Base-by-base conservation (phyloP, 176 grass and related monocot genomes). In the Luzula sylvatica region DNA sequence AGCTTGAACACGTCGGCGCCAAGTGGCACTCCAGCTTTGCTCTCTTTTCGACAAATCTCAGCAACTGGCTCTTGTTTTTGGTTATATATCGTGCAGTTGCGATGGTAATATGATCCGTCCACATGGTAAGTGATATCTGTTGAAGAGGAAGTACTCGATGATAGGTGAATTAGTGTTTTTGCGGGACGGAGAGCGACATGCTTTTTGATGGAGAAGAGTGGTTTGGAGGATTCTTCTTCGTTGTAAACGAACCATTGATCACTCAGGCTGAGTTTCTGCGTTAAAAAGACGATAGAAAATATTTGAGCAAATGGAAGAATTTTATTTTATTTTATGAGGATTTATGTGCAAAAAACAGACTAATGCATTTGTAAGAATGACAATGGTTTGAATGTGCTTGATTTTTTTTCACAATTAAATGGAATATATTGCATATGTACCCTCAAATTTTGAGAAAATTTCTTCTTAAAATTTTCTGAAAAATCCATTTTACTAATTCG, bases 1-100 rank as follows among this genome's bases (percentile, higher is more conserved):
- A 96, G 77, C 11, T 80, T 74, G 80, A 86, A 96, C 50, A 96
- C 84, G 67, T 96, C 84, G 1, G 53, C 57, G 20, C 90, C 84
- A 15, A 94, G 66, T 7, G 56, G 19, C 58, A 71, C 74, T 1
- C 74, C 74, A 6, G 58, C 21, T 3, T 26, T 53, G 19, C 68
- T 78, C 30, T 86, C 90, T 66, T 96, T 96, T 62, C 63, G 81
- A 28, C 28, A 50, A 39, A 96, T 45, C 74, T 96, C 84, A 15
- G 74, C 81, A 14, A 89, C 90, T 2, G 17, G 47, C 5, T 78
- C 53, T 43, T 55, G 49, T 71, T 70, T 46, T 39, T 22, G 59
- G 59, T 96, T 82, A 77, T 96, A 96, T 22, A 96, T 64, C 28
- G 79, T 51, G 71, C 83, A 96, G 57, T 69, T 78, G 28, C 84